Percentiles rank a stretch among this genome's conserved stretches.
Evolutionary conservation across 345 rosid genomes (phyloP).

Genomic region (Eucalyptus dawsonii): DNA sequence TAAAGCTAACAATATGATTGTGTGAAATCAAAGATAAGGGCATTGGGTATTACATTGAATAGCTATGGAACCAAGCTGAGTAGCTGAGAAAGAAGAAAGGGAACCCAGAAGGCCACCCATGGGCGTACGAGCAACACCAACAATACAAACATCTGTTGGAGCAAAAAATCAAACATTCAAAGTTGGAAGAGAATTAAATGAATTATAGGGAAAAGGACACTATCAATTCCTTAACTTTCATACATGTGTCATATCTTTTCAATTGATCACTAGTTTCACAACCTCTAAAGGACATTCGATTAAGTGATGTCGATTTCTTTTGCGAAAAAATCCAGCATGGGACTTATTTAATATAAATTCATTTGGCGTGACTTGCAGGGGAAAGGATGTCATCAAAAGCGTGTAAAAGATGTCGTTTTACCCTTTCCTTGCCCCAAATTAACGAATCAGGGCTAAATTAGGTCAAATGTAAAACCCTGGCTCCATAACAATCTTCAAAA

Average conservation of each 20-base stretch:
- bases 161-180: neutral
- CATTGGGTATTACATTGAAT: slow-evolving; percentile 31
- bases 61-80: slow-evolving; percentile 80
- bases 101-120: slow-evolving; percentile 85
- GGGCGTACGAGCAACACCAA: slow-evolving; percentile 90
- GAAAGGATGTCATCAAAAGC: neutral
- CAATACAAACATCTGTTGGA: slow-evolving; percentile 78
- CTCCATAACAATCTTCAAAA: neutral
- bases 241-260: neutral
- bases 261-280: neutral
- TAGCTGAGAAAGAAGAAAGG: slow-evolving; percentile 65
- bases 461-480: neutral
- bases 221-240: neutral
- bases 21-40: neutral
- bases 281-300: neutral
- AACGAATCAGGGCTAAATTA: neutral
- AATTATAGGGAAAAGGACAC: neutral
- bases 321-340: neutral
- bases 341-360: neutral
- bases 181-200: neutral
- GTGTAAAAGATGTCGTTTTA: neutral
- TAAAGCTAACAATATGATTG: neutral
- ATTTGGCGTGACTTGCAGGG: neutral
- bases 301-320: neutral
- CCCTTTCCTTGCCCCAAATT: neutral